Conservation (phyloP, 2,329 filamentous ascomycete species). For the Ascochyta lentis region DNA sequence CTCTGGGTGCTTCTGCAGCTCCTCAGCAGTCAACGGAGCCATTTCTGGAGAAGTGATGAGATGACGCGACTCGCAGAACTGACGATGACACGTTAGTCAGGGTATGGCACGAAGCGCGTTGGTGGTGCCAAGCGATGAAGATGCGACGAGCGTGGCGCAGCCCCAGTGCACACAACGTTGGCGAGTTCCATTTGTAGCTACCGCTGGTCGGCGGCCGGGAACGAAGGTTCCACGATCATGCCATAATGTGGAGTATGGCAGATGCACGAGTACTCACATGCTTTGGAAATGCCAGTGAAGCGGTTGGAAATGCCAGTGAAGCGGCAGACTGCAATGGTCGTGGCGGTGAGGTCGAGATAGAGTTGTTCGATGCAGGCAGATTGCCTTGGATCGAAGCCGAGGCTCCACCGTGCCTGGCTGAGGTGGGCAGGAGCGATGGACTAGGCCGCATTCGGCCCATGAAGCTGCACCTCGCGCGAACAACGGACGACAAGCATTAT, state of each 20-base stretch:
- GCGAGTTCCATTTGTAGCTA: constrained; percentile 2
- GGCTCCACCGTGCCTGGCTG: constrained; percentile 14
- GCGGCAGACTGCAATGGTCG: neutral
- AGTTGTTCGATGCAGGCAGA: constrained; percentile 9
- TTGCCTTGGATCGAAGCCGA: constrained; percentile 10
- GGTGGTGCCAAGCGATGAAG: constrained; percentile 13
- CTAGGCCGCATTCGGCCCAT: neutral
- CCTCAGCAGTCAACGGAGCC: constrained; percentile 58
- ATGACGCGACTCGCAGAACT: constrained; percentile 11
- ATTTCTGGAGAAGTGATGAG: constrained; percentile 6
- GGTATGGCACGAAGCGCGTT: constrained; percentile 2
- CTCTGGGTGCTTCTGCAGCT: constrained; percentile 70
- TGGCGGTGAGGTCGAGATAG: constrained; percentile 14
- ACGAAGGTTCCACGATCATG: neutral
- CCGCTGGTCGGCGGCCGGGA: neutral
- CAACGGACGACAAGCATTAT: constrained; percentile 5
- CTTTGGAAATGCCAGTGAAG: neutral
- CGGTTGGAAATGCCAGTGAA: neutral
- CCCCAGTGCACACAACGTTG: constrained; percentile 5
- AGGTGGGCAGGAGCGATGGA: neutral
- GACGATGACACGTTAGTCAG: constrained; percentile 14
- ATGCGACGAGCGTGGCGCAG: constrained; percentile 31
- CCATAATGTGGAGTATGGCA: neutral
- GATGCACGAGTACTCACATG: neutral
- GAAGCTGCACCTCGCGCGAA: constrained; percentile 11